These are phyloP conservation scores for Sphaerostilbella broomeana DNA, from an alignment of 2,329 filamentous ascomycete genomes.

Conservation along the genomic window DNA sequence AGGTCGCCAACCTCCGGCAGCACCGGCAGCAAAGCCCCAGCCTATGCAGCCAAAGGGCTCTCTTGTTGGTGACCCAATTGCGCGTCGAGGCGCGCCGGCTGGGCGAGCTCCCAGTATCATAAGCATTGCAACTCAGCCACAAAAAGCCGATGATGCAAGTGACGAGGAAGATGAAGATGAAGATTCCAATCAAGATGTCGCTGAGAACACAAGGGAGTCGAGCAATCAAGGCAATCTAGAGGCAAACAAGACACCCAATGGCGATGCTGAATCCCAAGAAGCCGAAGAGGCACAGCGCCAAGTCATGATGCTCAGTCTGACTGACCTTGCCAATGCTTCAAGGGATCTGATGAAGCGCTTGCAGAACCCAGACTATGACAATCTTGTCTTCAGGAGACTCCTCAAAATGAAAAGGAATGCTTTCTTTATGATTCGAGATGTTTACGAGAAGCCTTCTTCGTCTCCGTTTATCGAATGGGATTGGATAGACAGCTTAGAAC, in stretches of 20 bases:
- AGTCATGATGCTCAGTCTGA: slow-evolving; percentile 21
- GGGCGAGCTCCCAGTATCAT: slow-evolving; percentile 8
- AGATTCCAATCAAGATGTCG: too few species aligned
- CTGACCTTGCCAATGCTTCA: slow-evolving; percentile 22
- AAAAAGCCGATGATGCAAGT: slow-evolving; percentile 18
- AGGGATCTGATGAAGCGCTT: slow-evolving; percentile 24
- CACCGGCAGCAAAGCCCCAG: not conserved
- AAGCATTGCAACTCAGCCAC: slow-evolving; percentile 16
- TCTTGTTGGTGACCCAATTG: slow-evolving; percentile 12
- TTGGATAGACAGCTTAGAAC: slow-evolving; percentile 11
- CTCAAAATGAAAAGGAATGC: slow-evolving; percentile 22
- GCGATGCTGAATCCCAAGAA: not conserved
- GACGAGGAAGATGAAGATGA: slow-evolving; percentile 12
- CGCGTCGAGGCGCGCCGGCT: slow-evolving; percentile 23
- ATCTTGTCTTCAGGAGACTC: slow-evolving; percentile 17
- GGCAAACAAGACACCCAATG: too few species aligned
- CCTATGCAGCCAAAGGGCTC: slow-evolving; percentile 9
- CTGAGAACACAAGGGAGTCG: not conserved
- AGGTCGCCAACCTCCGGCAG: not conserved
- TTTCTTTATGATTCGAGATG: slow-evolving; percentile 21
- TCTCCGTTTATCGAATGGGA: slow-evolving; percentile 25
- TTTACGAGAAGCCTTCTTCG: slow-evolving; percentile 18
- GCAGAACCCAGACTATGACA: slow-evolving; percentile 14
- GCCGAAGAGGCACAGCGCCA: slow-evolving; percentile 16
- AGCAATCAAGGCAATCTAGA: too few species aligned